phyloP scores from a whole-genome alignment of 2,329 filamentous ascomycete species.

The Penicillium psychrosexuale region DNA sequence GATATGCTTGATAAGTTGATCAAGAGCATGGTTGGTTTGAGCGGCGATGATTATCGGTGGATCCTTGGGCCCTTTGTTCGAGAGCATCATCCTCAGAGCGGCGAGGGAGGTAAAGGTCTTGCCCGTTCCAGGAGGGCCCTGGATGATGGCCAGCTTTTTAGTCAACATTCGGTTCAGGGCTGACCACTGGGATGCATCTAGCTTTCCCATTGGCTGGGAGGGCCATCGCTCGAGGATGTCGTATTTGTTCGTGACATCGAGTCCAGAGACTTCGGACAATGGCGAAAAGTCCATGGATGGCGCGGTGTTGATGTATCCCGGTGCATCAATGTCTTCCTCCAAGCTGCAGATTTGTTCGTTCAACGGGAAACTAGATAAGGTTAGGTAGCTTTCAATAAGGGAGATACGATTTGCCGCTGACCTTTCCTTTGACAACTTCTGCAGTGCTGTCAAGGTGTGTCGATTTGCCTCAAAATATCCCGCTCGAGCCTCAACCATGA shows the following conservation, averaged over 20 bases:
- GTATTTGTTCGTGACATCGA: conserved; percentile 40
- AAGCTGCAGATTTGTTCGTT: conserved; percentile 44
- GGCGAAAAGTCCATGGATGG: conserved; percentile 52
- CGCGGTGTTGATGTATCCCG: conserved; percentile 52
- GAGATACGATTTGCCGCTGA: conserved; percentile 14
- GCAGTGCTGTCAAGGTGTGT: conserved; percentile 69
- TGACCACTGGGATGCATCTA: conserved; percentile 69
- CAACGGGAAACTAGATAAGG: conserved; percentile 42
- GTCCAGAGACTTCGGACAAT: conserved; percentile 35
- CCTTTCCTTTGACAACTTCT: conserved; percentile 59
- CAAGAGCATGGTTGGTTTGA: conserved; percentile 87
- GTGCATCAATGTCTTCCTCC: conserved; percentile 43
- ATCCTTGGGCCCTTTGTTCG: conserved; percentile 55
- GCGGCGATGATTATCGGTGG: conserved; percentile 75
- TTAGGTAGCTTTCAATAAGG: neutral
- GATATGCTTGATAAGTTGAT: conserved; percentile 70
- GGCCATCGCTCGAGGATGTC: conserved; percentile 58
- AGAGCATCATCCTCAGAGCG: conserved; percentile 63
- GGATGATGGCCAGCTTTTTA: conserved; percentile 69
- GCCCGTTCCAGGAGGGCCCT: conserved; percentile 75
- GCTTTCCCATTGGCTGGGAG: conserved; percentile 34
- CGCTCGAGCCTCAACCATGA: conserved; percentile 73
- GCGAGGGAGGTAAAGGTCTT: conserved; percentile 81
- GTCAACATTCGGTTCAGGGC: conserved; percentile 70
- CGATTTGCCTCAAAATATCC: conserved; percentile 76